These are phyloP conservation scores for Phytophthora citricola DNA, from an alignment of 352 stramenopile genomes.

Conservation along the genomic window DNA sequence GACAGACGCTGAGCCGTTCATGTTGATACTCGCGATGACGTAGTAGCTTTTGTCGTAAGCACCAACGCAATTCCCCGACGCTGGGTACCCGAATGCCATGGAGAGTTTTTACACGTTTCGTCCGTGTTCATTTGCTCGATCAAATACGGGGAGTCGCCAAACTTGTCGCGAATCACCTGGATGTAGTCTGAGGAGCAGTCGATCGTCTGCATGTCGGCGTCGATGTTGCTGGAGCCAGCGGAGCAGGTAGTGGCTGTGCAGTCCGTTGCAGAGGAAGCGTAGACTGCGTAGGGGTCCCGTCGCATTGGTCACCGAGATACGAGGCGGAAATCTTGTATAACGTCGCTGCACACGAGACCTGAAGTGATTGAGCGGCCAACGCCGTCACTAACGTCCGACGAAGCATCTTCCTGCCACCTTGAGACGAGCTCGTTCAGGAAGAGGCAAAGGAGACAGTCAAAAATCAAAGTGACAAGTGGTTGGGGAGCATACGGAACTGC, in stretches of 20 bases:
- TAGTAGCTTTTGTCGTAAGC: slow-evolving; percentile 39
- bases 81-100: slow-evolving; percentile 30
- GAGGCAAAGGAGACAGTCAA: slow-evolving; percentile 3
- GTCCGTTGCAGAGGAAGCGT: slow-evolving; percentile 1
- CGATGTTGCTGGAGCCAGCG: slow-evolving; percentile 9
- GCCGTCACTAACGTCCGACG: neutral
- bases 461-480: neutral
- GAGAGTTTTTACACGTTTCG: slow-evolving; percentile 19
- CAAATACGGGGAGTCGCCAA: slow-evolving; percentile 28
- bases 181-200: slow-evolving; percentile 36
- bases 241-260: slow-evolving; percentile 18
- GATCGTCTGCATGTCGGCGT: slow-evolving; percentile 29
- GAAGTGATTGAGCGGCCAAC: neutral
- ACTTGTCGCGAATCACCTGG: slow-evolving; percentile 23
- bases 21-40: slow-evolving; percentile 24
- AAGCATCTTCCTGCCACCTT: slow-evolving; percentile 6
- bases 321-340: slow-evolving; percentile 28
- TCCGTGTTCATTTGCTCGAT: slow-evolving; percentile 28
- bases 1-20: slow-evolving; percentile 31
- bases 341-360: neutral
- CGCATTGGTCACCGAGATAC: slow-evolving; percentile 32
- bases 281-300: slow-evolving; percentile 23
- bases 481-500: slow-evolving; percentile 9
- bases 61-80: slow-evolving; percentile 26
- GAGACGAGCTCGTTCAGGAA: slow-evolving; percentile 3